These are phyloP conservation scores for Lantana camara DNA, from an alignment of 257 asterid species.

Conservation along the genomic window DNA sequence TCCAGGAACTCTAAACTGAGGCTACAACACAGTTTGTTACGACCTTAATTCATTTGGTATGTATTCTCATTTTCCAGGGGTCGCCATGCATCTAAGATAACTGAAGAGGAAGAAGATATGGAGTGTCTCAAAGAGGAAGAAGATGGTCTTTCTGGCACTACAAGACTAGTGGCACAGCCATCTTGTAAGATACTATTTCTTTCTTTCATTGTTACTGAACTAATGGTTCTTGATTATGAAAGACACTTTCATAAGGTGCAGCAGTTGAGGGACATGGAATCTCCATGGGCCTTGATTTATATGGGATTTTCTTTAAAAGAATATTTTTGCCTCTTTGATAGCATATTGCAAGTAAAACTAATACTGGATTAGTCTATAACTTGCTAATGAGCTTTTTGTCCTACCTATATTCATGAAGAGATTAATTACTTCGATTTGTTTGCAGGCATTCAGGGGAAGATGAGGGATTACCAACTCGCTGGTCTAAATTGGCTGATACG, in stretches of 20 bases:
- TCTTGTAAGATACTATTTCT: slow-evolving; percentile 66
- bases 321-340: background rate
- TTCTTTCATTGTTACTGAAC: background rate
- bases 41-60: no score
- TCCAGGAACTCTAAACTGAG: no score
- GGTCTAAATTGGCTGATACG: slow-evolving; percentile 97
- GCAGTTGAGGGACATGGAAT: background rate
- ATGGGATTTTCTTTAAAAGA: background rate
- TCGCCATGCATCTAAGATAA: slow-evolving; percentile 95
- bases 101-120: slow-evolving; percentile 99
- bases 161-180: slow-evolving; percentile 91
- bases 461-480: slow-evolving; percentile 99
- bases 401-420: background rate
- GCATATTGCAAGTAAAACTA: background rate
- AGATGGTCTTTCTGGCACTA: slow-evolving; percentile 69
- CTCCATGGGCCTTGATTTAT: background rate
- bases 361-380: background rate
- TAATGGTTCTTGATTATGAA: slow-evolving; percentile 7
- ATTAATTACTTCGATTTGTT: background rate
- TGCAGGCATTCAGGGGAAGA: slow-evolving; percentile 98
- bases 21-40: no score
- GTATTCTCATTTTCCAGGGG: slow-evolving; percentile 57
- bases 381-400: background rate
- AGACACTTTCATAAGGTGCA: slow-evolving; percentile 3
- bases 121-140: slow-evolving; percentile 96